A percentile compares a stretch with the other conserved stretches of the same genome.
Conservation (phyloP, 2,329 filamentous ascomycete species). For the Ophiocordyceps camponoti-rufipedis region DNA sequence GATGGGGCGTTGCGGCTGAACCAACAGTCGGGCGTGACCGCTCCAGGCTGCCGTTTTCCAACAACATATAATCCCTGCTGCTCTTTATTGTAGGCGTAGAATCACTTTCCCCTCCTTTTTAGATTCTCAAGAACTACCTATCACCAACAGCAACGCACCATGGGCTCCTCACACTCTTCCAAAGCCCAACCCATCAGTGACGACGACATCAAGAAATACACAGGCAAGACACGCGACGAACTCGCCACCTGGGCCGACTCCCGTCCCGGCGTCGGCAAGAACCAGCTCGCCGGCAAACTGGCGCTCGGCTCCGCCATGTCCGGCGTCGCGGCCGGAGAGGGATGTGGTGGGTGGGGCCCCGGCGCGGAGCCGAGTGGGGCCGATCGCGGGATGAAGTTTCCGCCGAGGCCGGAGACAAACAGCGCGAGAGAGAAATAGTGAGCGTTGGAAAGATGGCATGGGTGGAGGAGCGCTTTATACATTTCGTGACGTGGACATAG, state of each 20-base stretch:
- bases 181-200: conserved; percentile 12
- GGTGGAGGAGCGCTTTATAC: too few relatives aligned
- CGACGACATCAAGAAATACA: conserved; percentile 21
- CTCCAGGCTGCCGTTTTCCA: not conserved
- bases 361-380: conserved; percentile 8
- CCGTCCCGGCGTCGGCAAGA: conserved; percentile 20
- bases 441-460: too few relatives aligned
- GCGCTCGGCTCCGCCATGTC: conserved; percentile 9
- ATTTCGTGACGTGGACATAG: too few relatives aligned
- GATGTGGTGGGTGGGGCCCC: conserved; percentile 17
- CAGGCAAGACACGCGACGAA: conserved; percentile 17
- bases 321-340: conserved; percentile 11
- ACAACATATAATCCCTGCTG: not conserved
- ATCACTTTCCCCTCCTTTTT: too few relatives aligned
- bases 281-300: conserved; percentile 18
- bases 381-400: conserved; percentile 17
- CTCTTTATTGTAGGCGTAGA: too few relatives aligned
- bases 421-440: not conserved
- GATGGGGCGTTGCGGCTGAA: not conserved
- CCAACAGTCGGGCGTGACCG: not conserved
- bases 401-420: conserved; percentile 7
- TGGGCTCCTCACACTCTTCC: not conserved
- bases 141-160: not conserved
- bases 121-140: too few relatives aligned
- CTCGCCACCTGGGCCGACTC: conserved; percentile 18